Evolutionary conservation across 306 rosid genomes (phyloP).

Genomic region (Pyrus pyrifolia): DNA sequence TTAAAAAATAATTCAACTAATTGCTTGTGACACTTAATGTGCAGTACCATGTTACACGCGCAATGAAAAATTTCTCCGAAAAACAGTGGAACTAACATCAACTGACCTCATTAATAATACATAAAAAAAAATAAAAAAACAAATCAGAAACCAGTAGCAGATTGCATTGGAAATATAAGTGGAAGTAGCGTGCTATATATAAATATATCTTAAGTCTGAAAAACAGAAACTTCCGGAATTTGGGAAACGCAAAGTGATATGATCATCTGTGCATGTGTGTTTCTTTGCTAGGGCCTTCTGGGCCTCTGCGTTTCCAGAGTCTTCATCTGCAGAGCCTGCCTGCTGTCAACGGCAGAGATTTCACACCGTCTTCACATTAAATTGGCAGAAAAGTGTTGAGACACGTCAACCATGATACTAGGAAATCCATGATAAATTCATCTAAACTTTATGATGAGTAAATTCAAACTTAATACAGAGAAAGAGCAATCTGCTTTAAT

Average conservation of each 20-base stretch:
- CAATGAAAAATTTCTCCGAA: too few relatives aligned
- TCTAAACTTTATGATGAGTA: too few relatives aligned
- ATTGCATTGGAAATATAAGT: neutral
- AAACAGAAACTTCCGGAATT: conserved; percentile 11
- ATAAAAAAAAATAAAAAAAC: neutral
- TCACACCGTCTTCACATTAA: neutral
- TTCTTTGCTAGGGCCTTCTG: neutral
- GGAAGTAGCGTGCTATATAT: too few relatives aligned
- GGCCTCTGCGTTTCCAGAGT: neutral
- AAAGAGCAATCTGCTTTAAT: too few relatives aligned
- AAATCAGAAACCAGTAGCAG: neutral
- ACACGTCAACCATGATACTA: neutral
- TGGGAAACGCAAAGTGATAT: neutral
- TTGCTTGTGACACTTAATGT: too few relatives aligned
- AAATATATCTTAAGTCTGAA: too few relatives aligned
- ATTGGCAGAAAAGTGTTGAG: neutral
- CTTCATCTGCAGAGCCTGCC: neutral
- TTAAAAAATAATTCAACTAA: too few relatives aligned
- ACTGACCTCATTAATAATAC: neutral
- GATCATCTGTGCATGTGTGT: neutral
- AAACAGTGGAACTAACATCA: neutral
- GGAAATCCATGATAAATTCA: too few relatives aligned
- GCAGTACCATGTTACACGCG: too few relatives aligned
- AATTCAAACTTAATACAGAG: too few relatives aligned
- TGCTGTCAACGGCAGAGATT: conserved; percentile 3